Base-by-base conservation (phyloP, 768 basidiomycete species). In the Termitomyces sp. region DNA sequence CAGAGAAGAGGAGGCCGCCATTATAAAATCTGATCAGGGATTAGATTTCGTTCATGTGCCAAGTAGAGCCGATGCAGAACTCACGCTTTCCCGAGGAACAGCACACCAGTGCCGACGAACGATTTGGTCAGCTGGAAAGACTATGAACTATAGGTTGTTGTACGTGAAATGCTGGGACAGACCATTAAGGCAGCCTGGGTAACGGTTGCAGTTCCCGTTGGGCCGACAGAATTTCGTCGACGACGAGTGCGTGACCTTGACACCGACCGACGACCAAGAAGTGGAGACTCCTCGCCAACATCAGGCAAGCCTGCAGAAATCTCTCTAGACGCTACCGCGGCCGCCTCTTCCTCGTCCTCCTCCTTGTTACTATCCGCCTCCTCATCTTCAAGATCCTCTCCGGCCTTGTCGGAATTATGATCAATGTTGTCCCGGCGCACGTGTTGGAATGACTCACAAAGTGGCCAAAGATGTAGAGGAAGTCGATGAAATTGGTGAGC, bases 41-140 rank as follows among this genome's bases (percentile, higher is more conserved):
- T 24, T n/a, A 1, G 16, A 20, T 15, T 16, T 28, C 22, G 38
- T 12, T 55, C 24, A 16, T 18, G 6, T 18, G 4, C 7, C 22
- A 35, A 18, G 16, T 24, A 36, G 28, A 7, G 35, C 28, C 4
- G 18, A 24, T 16, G 38, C 6, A 18, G 24, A 2, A 76, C 91
- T 68, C 73, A 94, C 90, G 88, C 97, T 77, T 93, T 96, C 55
- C 94, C 97, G 32, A 99, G 83, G 78, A 99, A 98, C 39, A 99
- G 73, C 11, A 99, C 90, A 16, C 96, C 96, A 15, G 96, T 98
- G 22, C 96, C 96, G 51, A 98, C 87, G 68, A 98, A 98, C 1
- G 91, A 87, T 75, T 98, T 98, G 61, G 97, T 76, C 58, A 98
- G 75, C 93, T 96, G 66, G 12, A 42, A 62, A 44, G 58, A 61